Evolutionary conservation across 108 stramenopile species (phyloP), one percentile per base, ranked within the genome.

Genomic region (Pseudonitzschia multistriata): DNA sequence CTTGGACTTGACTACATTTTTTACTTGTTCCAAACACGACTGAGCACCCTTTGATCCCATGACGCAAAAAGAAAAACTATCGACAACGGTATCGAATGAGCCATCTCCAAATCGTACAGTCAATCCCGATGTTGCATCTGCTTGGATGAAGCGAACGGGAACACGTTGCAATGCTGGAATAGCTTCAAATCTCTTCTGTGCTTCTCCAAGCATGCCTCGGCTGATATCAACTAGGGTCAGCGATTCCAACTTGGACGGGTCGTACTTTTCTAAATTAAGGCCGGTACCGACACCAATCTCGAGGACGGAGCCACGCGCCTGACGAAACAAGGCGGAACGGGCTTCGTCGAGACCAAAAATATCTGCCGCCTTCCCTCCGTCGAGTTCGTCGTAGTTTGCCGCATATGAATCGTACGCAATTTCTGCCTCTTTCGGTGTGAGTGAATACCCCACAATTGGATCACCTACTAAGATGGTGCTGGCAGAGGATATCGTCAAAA

Each of bases 221-320:
- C 82, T 81, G 40, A 93, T 79, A 69, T 96, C 95, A 24, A 96
- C 79, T 37, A 93, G 67, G 30, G 87, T 90, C 31, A 95, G 62
- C 15, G 87, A 88, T 28, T 72, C 72, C 13, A 94, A 52, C 39
- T 78, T 35, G 17, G 71, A 61, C 1, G 66, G 66, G 48, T 74
- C 71, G 67, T 96, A 96, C 42, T 74, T 78, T 36, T 70, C 68
- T 37, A 93, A 53, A 56, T 92, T 92, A 60, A 93, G 78, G 36
- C 95, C 95, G 27, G 95, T 96, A 0, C 95, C 95, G 40, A 71
- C 87, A 3, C 92, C 92, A 62, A 96, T 86, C 69, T 96, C 95
- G 48, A 96, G 70, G 22, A 92, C 90, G 35, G 80, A 60, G 31
- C 95, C 95, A 55, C 56, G 67, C 2, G 90, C 90, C 40, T 76